phyloP scores from a whole-genome alignment of 805 yeast genomes.

The Spathaspora passalidarum region DNA sequence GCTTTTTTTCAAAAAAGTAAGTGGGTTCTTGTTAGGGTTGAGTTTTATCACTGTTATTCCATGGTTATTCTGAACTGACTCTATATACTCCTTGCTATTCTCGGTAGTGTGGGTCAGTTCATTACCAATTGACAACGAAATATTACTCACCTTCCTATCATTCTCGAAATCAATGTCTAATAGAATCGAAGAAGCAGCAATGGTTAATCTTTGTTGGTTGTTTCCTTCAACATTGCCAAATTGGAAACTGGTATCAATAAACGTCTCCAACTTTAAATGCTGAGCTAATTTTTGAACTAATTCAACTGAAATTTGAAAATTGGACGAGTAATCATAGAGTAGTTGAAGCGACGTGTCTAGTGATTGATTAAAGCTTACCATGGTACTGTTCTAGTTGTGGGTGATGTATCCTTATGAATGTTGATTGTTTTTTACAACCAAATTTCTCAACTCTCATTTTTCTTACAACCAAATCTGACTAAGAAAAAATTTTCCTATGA shows the following conservation, averaged over 20 bases:
- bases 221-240: conserved; percentile 3
- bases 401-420: not conserved
- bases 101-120: not conserved
- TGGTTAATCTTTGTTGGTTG: conserved; percentile 31
- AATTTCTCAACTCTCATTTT: too few relatives aligned
- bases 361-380: conserved; percentile 18
- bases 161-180: conserved; percentile 37
- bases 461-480: too few relatives aligned
- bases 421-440: not conserved
- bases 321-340: conserved; percentile 30
- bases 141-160: conserved; percentile 22
- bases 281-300: conserved; percentile 38
- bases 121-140: conserved; percentile 36
- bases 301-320: conserved; percentile 33
- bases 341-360: conserved; percentile 20
- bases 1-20: conserved; percentile 17
- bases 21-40: conserved; percentile 8
- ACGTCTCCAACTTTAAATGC: conserved; percentile 39
- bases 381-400: conserved; percentile 5
- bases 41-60: conserved; percentile 4
- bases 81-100: conserved; percentile 1
- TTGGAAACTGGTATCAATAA: conserved; percentile 26
- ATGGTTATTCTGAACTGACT: conserved; percentile 1
- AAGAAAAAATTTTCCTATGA: not conserved
- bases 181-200: conserved; percentile 39